A percentile compares a stretch with the other conserved stretches of the same genome.
Conservation (phyloP, 306 rosid species). For the Quercus variabilis region DNA sequence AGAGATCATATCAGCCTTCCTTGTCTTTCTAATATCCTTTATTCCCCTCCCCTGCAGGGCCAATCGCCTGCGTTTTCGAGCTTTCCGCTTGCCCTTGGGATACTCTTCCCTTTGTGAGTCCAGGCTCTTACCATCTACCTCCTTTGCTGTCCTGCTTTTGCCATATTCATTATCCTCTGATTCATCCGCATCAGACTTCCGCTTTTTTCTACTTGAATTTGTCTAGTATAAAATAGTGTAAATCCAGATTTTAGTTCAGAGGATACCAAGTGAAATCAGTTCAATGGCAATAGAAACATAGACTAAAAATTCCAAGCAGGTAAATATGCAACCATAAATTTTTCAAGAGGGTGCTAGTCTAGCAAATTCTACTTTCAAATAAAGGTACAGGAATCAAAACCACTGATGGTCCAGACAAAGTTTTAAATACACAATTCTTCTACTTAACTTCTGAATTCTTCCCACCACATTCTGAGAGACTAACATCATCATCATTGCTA, state of each 20-base stretch:
- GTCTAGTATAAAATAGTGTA: conserved; percentile 53
- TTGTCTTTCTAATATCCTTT: conserved; percentile 71
- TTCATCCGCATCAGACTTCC: conserved; percentile 83
- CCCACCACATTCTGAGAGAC: neutral
- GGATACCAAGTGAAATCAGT: conserved; percentile 2
- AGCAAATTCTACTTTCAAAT: neutral
- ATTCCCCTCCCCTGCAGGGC: conserved; percentile 91
- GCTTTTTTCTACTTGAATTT: conserved; percentile 78
- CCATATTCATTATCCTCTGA: conserved; percentile 74
- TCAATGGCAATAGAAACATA: conserved; percentile 11
- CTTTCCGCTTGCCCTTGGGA: conserved; percentile 96
- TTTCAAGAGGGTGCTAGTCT: neutral
- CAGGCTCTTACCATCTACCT: conserved; percentile 63
- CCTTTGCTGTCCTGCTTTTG: conserved; percentile 56
- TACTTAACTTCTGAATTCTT: neutral
- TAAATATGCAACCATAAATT: neutral
- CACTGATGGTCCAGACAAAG: neutral
- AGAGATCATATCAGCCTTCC: conserved; percentile 42
- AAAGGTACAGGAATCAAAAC: neutral
- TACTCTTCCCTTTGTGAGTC: conserved; percentile 77
- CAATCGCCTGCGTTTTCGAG: conserved; percentile 83
- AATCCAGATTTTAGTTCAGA: conserved; percentile 18
- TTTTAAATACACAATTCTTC: neutral
- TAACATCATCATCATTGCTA: neutral
- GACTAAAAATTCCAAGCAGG: conserved; percentile 1